Evolutionary conservation across 345 rosid genomes (phyloP).

Genomic region (Citrus sinensis): DNA sequence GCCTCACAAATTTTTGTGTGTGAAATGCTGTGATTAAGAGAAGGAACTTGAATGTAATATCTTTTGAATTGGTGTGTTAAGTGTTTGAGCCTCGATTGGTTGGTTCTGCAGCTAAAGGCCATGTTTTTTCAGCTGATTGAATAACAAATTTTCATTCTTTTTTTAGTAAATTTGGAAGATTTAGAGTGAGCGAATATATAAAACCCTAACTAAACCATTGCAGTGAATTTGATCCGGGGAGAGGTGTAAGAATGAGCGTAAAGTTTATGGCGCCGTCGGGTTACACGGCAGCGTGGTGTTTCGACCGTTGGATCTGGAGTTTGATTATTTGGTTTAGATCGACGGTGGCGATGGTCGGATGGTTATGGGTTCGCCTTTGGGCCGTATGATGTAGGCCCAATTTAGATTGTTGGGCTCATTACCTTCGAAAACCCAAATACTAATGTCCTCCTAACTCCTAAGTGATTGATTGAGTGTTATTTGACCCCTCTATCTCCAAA

Average conservation of each 20-base stretch:
- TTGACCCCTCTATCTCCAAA: too few relatives aligned
- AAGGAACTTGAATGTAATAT: constrained; percentile 24
- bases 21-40: neutral
- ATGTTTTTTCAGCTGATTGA: constrained; percentile 17
- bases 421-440: too few relatives aligned
- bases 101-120: constrained; percentile 41
- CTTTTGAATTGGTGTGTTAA: constrained; percentile 27
- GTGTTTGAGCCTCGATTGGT: constrained; percentile 28
- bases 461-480: too few relatives aligned
- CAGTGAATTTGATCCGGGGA: neutral
- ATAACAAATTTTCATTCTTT: constrained; percentile 6
- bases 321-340: neutral
- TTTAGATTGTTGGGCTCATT: too few relatives aligned
- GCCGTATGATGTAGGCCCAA: neutral
- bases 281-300: neutral
- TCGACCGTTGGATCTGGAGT: neutral
- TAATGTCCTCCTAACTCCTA: too few relatives aligned
- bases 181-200: neutral
- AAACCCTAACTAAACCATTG: neutral
- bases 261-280: neutral
- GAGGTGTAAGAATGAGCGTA: too few relatives aligned
- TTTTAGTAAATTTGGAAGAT: neutral
- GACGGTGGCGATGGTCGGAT: neutral
- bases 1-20: constrained; percentile 2
- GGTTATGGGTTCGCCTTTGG: neutral